Evolutionary conservation across 176 grass and related monocot species (phyloP), one percentile per base, ranked within the genome.

Genomic region (Melocanna baccifera): DNA sequence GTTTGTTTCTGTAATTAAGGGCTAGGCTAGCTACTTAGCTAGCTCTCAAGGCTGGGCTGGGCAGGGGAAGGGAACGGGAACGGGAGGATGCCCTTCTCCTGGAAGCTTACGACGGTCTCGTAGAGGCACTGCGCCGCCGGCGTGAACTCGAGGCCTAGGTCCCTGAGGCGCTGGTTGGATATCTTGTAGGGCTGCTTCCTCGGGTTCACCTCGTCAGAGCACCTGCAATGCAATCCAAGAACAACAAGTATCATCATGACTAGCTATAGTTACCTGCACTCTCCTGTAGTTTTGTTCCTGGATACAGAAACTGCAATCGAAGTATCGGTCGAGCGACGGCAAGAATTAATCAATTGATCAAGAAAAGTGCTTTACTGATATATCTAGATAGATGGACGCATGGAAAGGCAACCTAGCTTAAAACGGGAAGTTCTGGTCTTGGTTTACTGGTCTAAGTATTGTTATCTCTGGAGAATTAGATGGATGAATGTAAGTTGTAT

Each of bases 171-270:
- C 63, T 80, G 73, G 71, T 91, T 93, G 22, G 91, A 93, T 19
- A 93, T 70, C 67, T 84, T 93, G 78, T 91, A 91, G 3, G 86
- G 83, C 68, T 76, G 39, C 61, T 93, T 93, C 42, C 91, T 77
- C 12, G 88, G 88, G 80, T 84, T 93, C 78, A 88, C 79, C 83
- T 88, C 83, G 8, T 93, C 91, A 0, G 88, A 90, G 78, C 91
- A 90, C 85, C 88, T 93, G 78, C 41, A 5, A 59, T 0, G 9
- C 40, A 8, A 57, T 1, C 29, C 62, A 25, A 58, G 34, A 59
- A 59, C 56, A 4, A 12, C 10, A 25, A 25, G 56, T 26, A 26
- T 11, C 15, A 15, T 16, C 29, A 15, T n/a, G n/a, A n/a, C 61
- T 30, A 30, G 13, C 59, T 15, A 18, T 53, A 30, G 5, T 13